Conservation (phyloP, 1,139 yeast species). For the Taiozyma sp. region DNA sequence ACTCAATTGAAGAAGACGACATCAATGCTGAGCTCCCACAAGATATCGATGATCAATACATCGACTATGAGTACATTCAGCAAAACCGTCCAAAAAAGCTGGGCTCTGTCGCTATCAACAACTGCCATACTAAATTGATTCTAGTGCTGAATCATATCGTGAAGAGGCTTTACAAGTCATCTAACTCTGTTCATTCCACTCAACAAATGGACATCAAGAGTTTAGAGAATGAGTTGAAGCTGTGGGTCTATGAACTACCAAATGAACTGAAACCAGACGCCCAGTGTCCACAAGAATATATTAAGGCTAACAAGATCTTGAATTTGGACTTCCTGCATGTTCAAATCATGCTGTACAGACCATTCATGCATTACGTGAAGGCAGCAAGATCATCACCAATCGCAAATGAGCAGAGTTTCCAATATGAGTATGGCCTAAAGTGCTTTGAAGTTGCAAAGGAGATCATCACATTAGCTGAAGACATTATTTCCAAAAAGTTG, state of each 20-base stretch:
- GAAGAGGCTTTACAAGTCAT: constrained; percentile 39
- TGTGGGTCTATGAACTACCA: constrained; percentile 72
- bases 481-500: constrained; percentile 63
- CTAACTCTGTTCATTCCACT: constrained; percentile 21
- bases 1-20: constrained; percentile 54
- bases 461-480: constrained; percentile 73
- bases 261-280: constrained; percentile 56
- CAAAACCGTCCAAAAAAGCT: constrained; percentile 36
- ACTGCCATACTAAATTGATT: constrained; percentile 76
- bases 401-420: constrained; percentile 19
- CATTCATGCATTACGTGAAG: constrained; percentile 56
- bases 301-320: constrained; percentile 59
- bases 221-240: constrained; percentile 60
- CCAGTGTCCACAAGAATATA: constrained; percentile 32
- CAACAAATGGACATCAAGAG: constrained; percentile 45
- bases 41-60: constrained; percentile 82
- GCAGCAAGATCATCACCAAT: constrained; percentile 24
- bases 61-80: constrained; percentile 44
- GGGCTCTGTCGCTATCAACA: constrained; percentile 72
- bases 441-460: constrained; percentile 79
- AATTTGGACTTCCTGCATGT: constrained; percentile 66
- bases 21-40: constrained; percentile 78
- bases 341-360: constrained; percentile 65
- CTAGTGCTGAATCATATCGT: constrained; percentile 49
- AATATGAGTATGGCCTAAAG: constrained; percentile 64